phyloP scores from a whole-genome alignment of 129 eudicot genomes.

The Smallanthus sonchifolius region DNA sequence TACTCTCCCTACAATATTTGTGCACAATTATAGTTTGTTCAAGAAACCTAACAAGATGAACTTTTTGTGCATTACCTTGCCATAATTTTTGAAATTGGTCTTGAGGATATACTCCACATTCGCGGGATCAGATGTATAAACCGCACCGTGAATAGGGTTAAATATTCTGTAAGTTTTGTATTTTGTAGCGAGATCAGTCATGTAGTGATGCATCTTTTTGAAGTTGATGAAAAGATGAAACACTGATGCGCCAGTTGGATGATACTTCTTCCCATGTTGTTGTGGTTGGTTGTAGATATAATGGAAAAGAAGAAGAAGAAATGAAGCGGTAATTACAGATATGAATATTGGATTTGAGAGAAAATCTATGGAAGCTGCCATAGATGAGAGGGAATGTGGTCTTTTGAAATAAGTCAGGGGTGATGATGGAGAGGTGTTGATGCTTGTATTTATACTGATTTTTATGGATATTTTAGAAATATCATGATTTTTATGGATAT shows the following conservation, averaged over 20 bases:
- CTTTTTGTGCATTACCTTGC: slow-evolving; percentile 22
- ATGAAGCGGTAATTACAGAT: not conserved
- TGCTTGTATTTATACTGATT: not conserved
- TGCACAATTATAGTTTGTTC: not conserved
- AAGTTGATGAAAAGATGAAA: slow-evolving; percentile 34
- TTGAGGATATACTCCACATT: slow-evolving; percentile 57
- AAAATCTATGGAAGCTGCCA: not conserved
- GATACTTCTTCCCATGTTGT: slow-evolving; percentile 22
- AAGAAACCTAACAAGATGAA: no score
- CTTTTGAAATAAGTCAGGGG: not conserved
- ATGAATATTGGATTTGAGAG: not conserved
- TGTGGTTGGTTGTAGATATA: not conserved
- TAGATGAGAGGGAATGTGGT: not conserved
- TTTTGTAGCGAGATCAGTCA: slow-evolving; percentile 42
- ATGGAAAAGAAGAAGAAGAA: not conserved
- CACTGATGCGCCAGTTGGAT: slow-evolving; percentile 37
- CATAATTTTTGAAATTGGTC: slow-evolving; percentile 45
- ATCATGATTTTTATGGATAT: no score
- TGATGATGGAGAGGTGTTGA: not conserved
- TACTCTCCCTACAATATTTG: slow-evolving; percentile 38
- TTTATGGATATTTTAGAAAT: no score
- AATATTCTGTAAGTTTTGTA: slow-evolving; percentile 40
- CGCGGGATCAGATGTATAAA: slow-evolving; percentile 49
- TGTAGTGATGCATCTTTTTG: slow-evolving; percentile 44
- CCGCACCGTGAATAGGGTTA: slow-evolving; percentile 30